These are phyloP conservation scores for Luzula sylvatica DNA, from an alignment of 176 grass and related monocot species.

Conservation along the genomic window DNA sequence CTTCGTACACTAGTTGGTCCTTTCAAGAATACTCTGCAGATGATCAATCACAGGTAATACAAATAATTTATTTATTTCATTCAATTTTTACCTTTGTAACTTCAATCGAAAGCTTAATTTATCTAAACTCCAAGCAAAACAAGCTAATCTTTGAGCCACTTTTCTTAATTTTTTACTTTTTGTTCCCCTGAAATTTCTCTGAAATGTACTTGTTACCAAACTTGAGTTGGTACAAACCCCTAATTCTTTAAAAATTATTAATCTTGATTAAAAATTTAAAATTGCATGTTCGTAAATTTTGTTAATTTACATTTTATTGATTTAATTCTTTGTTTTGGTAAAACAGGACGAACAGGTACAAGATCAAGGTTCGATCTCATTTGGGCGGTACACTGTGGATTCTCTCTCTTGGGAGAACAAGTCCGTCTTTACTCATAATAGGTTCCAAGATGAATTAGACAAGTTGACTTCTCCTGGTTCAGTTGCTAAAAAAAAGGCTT, in stretches of 20 bases:
- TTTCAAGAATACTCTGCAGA: background rate
- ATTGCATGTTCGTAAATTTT: too few relatives aligned
- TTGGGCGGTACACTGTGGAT: slow-evolving; percentile 61
- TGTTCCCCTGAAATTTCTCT: background rate
- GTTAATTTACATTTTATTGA: too few relatives aligned
- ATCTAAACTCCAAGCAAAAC: slow-evolving; percentile 9
- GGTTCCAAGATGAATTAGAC: slow-evolving; percentile 58
- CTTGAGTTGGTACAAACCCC: background rate
- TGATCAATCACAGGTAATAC: slow-evolving; percentile 19
- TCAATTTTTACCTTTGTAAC: slow-evolving; percentile 11
- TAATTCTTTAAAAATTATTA: background rate
- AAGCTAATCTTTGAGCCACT: slow-evolving; percentile 14
- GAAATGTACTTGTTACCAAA: too few relatives aligned
- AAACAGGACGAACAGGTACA: slow-evolving; percentile 37
- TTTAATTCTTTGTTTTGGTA: slow-evolving; percentile 5
- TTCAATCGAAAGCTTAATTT: slow-evolving; percentile 16
- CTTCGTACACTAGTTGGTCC: slow-evolving; percentile 9
- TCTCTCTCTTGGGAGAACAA: slow-evolving; percentile 72
- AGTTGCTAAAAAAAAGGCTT: slow-evolving; percentile 81
- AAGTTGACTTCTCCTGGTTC: slow-evolving; percentile 52
- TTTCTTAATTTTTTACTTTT: background rate
- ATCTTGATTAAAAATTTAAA: background rate
- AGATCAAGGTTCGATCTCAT: slow-evolving; percentile 64
- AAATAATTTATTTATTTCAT: too few relatives aligned
- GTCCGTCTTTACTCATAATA: slow-evolving; percentile 55